These are phyloP conservation scores for Teunomyces lycoperdinae DNA, from an alignment of 805 yeast species.

Conservation along the genomic window DNA sequence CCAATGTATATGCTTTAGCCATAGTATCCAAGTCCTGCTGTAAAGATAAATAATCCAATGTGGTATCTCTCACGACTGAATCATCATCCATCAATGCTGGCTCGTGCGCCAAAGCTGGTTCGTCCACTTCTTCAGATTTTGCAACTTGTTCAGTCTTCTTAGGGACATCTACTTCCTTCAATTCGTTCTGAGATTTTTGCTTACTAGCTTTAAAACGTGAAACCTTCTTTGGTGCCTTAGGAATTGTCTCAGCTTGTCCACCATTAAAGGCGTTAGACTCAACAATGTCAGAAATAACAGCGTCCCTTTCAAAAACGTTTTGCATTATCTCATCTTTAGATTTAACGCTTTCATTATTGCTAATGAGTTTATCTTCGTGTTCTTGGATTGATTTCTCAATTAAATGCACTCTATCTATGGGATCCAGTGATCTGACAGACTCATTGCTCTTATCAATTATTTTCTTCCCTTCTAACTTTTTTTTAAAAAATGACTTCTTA, in stretches of 20 bases:
- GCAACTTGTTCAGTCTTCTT: background rate
- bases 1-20: conserved; percentile 60
- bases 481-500: background rate
- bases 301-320: conserved; percentile 4
- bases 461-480: background rate
- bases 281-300: background rate
- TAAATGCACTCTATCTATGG: conserved; percentile 10
- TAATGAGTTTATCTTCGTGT: conserved; percentile 9
- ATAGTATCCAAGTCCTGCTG: conserved; percentile 51
- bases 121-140: conserved; percentile 5
- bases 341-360: background rate
- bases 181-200: background rate
- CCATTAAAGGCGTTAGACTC: background rate
- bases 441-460: background rate
- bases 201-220: conserved; percentile 11
- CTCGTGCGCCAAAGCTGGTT: conserved; percentile 13
- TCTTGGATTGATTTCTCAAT: conserved; percentile 14
- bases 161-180: background rate
- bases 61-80: conserved; percentile 17
- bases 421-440: background rate
- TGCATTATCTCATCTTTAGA: background rate
- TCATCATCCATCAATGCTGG: conserved; percentile 12
- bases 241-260: background rate
- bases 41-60: conserved; percentile 38
- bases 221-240: conserved; percentile 4